phyloP scores from a whole-genome alignment of 352 stramenopile species.

The Pythium monospermum region DNA sequence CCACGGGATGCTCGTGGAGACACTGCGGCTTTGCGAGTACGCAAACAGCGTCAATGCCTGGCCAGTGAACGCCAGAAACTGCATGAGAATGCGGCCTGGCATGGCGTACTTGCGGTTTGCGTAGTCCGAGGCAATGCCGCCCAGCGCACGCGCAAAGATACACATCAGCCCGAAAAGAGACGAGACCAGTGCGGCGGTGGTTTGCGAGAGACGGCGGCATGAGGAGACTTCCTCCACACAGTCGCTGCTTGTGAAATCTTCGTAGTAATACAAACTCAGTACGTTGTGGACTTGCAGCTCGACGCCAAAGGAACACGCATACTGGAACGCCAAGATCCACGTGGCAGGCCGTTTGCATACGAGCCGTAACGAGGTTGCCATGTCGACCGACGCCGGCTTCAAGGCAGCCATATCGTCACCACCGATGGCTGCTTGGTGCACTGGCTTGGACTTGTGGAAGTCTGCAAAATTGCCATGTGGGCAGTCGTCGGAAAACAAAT shows the following conservation, averaged over 20 bases:
- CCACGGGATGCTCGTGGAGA: constrained; percentile 54
- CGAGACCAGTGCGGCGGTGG: constrained; percentile 68
- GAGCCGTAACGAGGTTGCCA: constrained; percentile 24
- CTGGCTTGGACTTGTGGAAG: constrained; percentile 30
- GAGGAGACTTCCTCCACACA: constrained; percentile 24
- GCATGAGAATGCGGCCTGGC: constrained; percentile 75
- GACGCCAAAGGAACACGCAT: constrained; percentile 92
- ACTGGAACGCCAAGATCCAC: constrained; percentile 91
- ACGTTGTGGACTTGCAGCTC: constrained; percentile 95
- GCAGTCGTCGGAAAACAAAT: constrained; percentile 85
- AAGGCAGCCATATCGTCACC: constrained; percentile 18
- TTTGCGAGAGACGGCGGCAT: constrained; percentile 35
- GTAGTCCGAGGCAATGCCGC: constrained; percentile 80
- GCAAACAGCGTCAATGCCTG: constrained; percentile 80
- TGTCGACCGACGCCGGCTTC: constrained; percentile 6
- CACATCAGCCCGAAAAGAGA: constrained; percentile 94
- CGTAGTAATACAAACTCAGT: constrained; percentile 87
- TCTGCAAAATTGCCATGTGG: constrained; percentile 91
- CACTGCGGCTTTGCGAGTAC: constrained; percentile 59
- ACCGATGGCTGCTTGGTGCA: background rate
- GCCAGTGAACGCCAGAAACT: constrained; percentile 62
- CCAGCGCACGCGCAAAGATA: constrained; percentile 87
- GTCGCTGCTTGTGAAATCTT: constrained; percentile 70
- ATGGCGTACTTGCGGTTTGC: constrained; percentile 76
- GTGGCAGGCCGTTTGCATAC: constrained; percentile 55